Evolutionary conservation across 352 stramenopile genomes (phyloP), one percentile per base, ranked within the genome.

Genomic region (Phytophthora lateralis): DNA sequence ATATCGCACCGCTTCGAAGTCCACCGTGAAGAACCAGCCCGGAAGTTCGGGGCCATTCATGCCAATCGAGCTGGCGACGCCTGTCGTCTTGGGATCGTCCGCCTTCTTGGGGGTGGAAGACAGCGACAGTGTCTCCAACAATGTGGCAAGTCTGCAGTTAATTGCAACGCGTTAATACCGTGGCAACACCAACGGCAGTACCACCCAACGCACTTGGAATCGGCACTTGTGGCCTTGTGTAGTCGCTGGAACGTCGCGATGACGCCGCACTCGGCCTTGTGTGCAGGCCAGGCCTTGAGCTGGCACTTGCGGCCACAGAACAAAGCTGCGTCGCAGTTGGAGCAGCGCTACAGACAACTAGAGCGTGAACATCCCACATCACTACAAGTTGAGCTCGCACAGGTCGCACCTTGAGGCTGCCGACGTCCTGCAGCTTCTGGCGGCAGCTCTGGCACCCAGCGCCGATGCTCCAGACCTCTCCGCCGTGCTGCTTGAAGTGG

Each of bases 381-480:
- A 41, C 20, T 3, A 42, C 11, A 14, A 7, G 1, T 4, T 30
- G 3, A 18, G 11, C 29, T 5, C n/a, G 17, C 38, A 10, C 29
- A 41, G 0, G 0, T 24, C 54, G 12, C 14, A 86, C 76, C 76
- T 89, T 89, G 17, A 91, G 62, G 15, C 50, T 53, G 38, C 60
- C 76, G 14, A 63, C 62, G 65, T 88, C 71, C 24, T 84, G 71
- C 6, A 73, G 30, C 30, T 66, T 81, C 48, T 78, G 43, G 43
- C 78, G 77, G 58, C 82, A 91, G 59, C 62, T 73, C 45, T 91
- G 68, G 46, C 82, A 91, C 14, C 79, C 82, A 14, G 38, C 45
- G 27, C 82, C 82, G 41, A 91, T 80, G n/a, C 52, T 78, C 82
- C 82, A 91, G 41, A 93, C 83, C 39, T 90, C 83, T 30, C 81